A percentile compares a stretch with the other conserved stretches of the same genome.
phyloP scores from a whole-genome alignment of 257 asterid genomes.

The Rauvolfia tetraphylla region DNA sequence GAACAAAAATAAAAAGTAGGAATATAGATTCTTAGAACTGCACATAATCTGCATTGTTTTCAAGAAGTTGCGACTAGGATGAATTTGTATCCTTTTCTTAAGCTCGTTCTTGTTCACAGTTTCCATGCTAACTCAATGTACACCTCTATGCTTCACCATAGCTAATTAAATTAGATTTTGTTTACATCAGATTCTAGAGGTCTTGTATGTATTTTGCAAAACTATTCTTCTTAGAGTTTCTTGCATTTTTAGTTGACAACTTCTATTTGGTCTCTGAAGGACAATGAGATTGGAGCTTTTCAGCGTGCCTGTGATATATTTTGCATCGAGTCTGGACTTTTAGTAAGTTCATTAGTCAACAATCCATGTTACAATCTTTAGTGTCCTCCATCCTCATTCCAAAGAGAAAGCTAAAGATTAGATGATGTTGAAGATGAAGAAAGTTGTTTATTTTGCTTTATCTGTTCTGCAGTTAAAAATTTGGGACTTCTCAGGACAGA shows the following conservation, averaged over 20 bases:
- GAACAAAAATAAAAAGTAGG: neutral
- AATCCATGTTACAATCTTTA: neutral
- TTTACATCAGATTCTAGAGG: neutral
- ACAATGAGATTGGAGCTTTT: conserved; percentile 41
- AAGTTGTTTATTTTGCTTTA: conserved; percentile 15
- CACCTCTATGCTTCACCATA: neutral
- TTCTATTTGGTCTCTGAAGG: conserved; percentile 37
- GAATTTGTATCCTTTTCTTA: neutral
- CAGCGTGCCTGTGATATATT: conserved; percentile 38
- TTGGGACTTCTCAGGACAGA: conserved; percentile 78
- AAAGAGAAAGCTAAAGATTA: neutral
- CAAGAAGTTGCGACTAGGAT: neutral
- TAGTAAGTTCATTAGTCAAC: conserved; percentile 43
- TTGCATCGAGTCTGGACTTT: conserved; percentile 35
- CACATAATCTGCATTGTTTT: neutral
- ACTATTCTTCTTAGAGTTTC: neutral
- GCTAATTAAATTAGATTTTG: neutral
- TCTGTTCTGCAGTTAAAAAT: conserved; percentile 51
- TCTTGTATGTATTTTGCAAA: neutral
- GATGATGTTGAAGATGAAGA: conserved; percentile 1
- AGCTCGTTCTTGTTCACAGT: neutral
- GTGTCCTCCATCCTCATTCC: neutral
- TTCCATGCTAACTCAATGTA: neutral
- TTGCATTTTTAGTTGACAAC: conserved; percentile 21
- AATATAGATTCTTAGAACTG: neutral